Percentiles rank a stretch among this genome's conserved stretches.
Evolutionary conservation across 2,329 filamentous ascomycete genomes (phyloP).

Genomic region (Fusarium sp.): DNA sequence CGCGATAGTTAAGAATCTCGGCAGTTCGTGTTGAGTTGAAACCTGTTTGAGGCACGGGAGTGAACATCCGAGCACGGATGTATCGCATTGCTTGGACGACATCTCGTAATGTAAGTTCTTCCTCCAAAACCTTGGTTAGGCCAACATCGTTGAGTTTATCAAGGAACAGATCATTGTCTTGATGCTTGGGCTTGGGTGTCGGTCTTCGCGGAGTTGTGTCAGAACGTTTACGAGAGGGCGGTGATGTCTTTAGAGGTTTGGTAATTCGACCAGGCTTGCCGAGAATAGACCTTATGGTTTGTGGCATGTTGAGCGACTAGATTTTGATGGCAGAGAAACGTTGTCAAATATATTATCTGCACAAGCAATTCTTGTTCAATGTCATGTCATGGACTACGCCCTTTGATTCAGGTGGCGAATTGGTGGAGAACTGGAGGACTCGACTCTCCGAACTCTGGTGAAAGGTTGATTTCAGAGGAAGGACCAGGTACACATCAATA

Average conservation of each 20-base stretch:
- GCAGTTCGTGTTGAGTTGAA: slow-evolving; percentile 72
- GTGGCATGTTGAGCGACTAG: slow-evolving; percentile 34
- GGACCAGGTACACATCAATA: neutral
- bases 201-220: slow-evolving; percentile 41
- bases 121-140: slow-evolving; percentile 62
- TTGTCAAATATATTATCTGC: neutral
- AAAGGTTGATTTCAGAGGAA: neutral
- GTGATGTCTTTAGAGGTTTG: slow-evolving; percentile 42
- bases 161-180: slow-evolving; percentile 47
- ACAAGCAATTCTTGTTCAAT: neutral
- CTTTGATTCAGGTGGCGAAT: slow-evolving; percentile 29
- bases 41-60: slow-evolving; percentile 67
- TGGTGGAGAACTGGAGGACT: slow-evolving; percentile 6
- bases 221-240: slow-evolving; percentile 21
- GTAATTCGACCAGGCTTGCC: slow-evolving; percentile 49
- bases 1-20: slow-evolving; percentile 70
- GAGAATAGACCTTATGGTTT: slow-evolving; percentile 51
- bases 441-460: neutral
- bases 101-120: slow-evolving; percentile 66
- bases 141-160: slow-evolving; percentile 68
- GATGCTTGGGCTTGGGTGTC: slow-evolving; percentile 34
- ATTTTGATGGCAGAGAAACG: neutral
- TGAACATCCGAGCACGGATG: slow-evolving; percentile 71
- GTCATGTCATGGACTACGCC: neutral
- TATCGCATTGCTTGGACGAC: slow-evolving; percentile 72